A percentile compares a stretch with the other conserved stretches of the same genome.
These are phyloP conservation scores for Fremontodendron californicum DNA, from an alignment of 345 rosid genomes.

Conservation along the genomic window DNA sequence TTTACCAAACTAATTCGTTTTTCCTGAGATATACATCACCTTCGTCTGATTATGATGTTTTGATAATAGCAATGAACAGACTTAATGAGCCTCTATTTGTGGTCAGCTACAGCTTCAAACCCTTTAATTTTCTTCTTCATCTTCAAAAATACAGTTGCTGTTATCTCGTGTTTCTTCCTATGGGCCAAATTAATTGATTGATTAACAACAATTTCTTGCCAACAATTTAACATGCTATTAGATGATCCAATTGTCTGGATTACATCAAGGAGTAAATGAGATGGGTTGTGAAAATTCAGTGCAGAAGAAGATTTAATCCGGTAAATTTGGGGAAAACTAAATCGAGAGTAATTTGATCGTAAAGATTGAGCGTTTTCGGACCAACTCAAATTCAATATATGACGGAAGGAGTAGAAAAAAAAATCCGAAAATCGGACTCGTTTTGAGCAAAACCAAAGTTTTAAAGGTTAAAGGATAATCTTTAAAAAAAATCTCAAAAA, in stretches of 20 bases:
- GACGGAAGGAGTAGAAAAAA: too few species aligned
- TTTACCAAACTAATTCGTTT: neutral
- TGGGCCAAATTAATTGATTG: neutral
- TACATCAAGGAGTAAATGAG: neutral
- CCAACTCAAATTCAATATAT: too few species aligned
- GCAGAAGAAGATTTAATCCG: too few species aligned
- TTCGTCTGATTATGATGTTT: neutral
- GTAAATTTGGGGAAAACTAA: too few species aligned
- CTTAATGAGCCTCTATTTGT: neutral
- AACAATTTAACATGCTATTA: neutral
- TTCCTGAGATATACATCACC: too few species aligned
- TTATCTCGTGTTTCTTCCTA: neutral
- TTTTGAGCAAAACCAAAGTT: too few species aligned
- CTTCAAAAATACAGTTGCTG: neutral
- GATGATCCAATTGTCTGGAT: neutral
- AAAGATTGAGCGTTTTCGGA: too few species aligned
- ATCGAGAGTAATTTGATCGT: too few species aligned
- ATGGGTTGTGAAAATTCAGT: too few species aligned
- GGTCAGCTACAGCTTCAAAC: neutral
- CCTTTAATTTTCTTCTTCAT: neutral
- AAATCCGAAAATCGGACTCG: too few species aligned
- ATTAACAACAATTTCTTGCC: neutral
- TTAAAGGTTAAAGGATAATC: too few species aligned
- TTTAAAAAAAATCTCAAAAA: too few species aligned
- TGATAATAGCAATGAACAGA: neutral